Evolutionary conservation across 2,329 filamentous ascomycete species (phyloP), one percentile per base, ranked within the genome.

Genomic region (Xylariaceae sp.): DNA sequence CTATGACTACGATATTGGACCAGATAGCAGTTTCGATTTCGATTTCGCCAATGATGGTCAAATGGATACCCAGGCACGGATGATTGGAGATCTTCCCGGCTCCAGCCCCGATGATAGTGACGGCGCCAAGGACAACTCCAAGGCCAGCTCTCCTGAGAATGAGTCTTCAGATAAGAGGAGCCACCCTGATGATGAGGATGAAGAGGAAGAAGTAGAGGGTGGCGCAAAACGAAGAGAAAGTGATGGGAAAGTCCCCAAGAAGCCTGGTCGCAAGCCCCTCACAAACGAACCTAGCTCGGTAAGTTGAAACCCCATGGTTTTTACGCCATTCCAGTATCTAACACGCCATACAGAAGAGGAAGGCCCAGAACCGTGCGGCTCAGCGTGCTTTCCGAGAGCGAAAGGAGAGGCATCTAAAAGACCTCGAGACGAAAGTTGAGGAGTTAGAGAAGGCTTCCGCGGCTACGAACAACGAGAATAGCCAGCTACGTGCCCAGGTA

Each of bases 201-300:
- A 90, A 5, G 89, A 83, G n/a, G 75, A 78, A 52, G 75, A 78
- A 52, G 77, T 77, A 53, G 65, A 75, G 57, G 63, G 69, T 39
- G 76, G 77, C 14, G 75, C 80, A 56, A 95, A 93, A 79, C 85
- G 92, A 63, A 86, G 90, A 58, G 92, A 96, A 75, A 86, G 88
- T 56, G 87, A 92, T 53, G 91, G 93, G 40, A 96, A 95, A 76
- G 82, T 88, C 39, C 86, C 91, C 21, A 98, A 98, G 85, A 99
- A 98, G 78, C 94, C 95, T 4, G 95, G 95, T 47, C 87, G 95
- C 62, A 99, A 99, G 81, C 95, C 94, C 17, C 81, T 98, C 69
- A 98, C 92, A 44, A 96, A 91, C 19, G 95, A 98, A 75, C 95
- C 95, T 21, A 98, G 91, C 66, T 95, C 93, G 65, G 94, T 98